Base-by-base conservation (phyloP, 1,139 yeast genomes). In the Blastobotrys raffinosifermentans region DNA sequence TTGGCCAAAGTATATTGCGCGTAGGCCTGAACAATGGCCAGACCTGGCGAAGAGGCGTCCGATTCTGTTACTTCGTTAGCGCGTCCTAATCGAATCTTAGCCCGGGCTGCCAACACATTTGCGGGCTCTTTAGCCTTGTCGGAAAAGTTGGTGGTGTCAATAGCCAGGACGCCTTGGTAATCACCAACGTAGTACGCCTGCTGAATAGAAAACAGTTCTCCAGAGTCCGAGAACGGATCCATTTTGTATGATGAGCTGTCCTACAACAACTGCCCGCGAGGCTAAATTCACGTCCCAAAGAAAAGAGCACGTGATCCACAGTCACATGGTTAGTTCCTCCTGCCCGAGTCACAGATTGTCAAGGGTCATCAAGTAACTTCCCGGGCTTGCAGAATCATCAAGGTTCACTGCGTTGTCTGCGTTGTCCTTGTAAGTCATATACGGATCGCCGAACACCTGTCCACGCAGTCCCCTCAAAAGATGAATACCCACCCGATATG, bases 131-230 rank as follows among this genome's bases (percentile, higher is more conserved):
- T 45, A 37, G 50, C 46, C 13, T 50, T 49, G 5, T 45, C 54
- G 11, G 50, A 33, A 37, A 48, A 45, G 7, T 42, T 38, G 17
- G 54, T 43, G 17, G 54, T 47, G 34, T 58, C 55, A 22, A 58
- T 43, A 13, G 37, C 43, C 13, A 57, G 20, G 9, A 64, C 70
- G 29, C 57, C 53, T 31, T 47, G 46, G 44, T 55, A 64, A 37
- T 63, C 63, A 29, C 69, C 69, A 11, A 64, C 53, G 46, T 65
- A 64, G 47, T 61, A 65, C 18, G 65, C 64, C 46, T 57, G 58
- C 44, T 64, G 65, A 33, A 65, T 51, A 31, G 57, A 47, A 41
- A 55, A 60, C 19, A 60, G 48, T 40, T 59, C 65, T 54, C 55
- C 57, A 4, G 60, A 47, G 36, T 55, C 60, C 26, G 59, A 50